phyloP scores from a whole-genome alignment of 2,329 filamentous ascomycete species.

The Knufia petricola region DNA sequence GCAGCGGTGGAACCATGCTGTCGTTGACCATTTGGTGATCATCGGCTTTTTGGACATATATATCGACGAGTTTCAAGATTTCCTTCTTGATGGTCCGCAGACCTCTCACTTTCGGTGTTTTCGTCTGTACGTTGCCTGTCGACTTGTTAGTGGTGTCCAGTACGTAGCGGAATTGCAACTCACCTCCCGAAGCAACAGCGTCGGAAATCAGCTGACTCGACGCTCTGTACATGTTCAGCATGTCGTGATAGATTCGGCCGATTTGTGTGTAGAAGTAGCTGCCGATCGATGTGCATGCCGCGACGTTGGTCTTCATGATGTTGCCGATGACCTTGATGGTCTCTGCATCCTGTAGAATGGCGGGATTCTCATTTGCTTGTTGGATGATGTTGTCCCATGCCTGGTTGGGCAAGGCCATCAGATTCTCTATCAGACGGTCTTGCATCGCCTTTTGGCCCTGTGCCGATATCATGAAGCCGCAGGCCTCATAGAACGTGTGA shows the following conservation, averaged over 20 bases:
- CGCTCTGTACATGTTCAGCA: constrained; percentile 97
- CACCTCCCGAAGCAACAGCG: constrained; percentile 75
- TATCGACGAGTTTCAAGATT: constrained; percentile 95
- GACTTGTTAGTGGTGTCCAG: constrained; percentile 16
- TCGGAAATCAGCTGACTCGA: constrained; percentile 95
- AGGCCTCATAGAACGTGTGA: constrained; percentile 98
- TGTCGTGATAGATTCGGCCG: constrained; percentile 92
- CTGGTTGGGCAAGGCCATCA: constrained; percentile 87
- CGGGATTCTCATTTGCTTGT: constrained; percentile 72
- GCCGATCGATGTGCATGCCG: constrained; percentile 93
- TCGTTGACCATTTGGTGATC: constrained; percentile 86
- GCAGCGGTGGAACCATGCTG: constrained; percentile 88
- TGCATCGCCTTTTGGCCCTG: constrained; percentile 93
- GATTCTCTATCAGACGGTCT: constrained; percentile 77
- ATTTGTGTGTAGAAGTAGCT: constrained; percentile 98
- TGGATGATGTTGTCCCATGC: constrained; percentile 95
- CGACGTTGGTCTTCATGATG: constrained; percentile 99
- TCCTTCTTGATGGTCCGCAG: constrained; percentile 98
- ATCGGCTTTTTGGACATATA: constrained; percentile 95
- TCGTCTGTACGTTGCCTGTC: constrained; percentile 78
- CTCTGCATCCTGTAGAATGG: constrained; percentile 80
- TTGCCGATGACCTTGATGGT: constrained; percentile 98
- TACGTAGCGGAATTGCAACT: constrained; percentile 19
- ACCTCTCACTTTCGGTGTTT: constrained; percentile 92
- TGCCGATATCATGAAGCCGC: constrained; percentile 97